Evolutionary conservation across 73 alveolate genomes (phyloP).

Genomic region (Symbiodinium natans): DNA sequence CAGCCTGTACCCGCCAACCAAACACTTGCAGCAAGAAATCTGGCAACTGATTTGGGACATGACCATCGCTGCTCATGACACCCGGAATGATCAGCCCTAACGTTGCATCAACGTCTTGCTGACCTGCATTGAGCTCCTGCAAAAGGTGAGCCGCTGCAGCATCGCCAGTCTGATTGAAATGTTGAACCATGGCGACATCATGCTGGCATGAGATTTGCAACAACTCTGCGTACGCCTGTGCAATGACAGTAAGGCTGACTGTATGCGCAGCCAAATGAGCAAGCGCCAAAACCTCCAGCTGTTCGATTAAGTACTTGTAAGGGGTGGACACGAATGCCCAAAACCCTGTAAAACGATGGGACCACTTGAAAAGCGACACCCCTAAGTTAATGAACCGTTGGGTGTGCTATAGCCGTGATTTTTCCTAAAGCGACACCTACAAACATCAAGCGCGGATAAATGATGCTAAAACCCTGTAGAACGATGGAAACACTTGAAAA

Average conservation of each 20-base stretch:
- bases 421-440: too few relatives aligned
- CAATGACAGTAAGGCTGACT: background rate
- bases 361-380: too few relatives aligned
- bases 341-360: too few relatives aligned
- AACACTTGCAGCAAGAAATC: background rate
- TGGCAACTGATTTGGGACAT: background rate
- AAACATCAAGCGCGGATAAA: too few relatives aligned
- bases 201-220: background rate
- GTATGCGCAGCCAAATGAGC: background rate
- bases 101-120: background rate
- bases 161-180: background rate
- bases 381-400: too few relatives aligned
- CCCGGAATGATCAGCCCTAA: background rate
- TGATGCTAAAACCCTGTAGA: too few relatives aligned
- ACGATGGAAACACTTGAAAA: too few relatives aligned
- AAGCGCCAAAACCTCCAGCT: too few relatives aligned
- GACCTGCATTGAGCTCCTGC: background rate
- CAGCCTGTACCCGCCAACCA: background rate
- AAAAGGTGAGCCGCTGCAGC: background rate
- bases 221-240: background rate
- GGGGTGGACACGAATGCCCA: too few relatives aligned
- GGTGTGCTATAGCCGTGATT: too few relatives aligned
- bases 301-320: too few relatives aligned
- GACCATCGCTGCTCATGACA: background rate
- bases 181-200: background rate